Base-by-base conservation (phyloP, 179 eudicot species). In the Silene noctiflora region DNA sequence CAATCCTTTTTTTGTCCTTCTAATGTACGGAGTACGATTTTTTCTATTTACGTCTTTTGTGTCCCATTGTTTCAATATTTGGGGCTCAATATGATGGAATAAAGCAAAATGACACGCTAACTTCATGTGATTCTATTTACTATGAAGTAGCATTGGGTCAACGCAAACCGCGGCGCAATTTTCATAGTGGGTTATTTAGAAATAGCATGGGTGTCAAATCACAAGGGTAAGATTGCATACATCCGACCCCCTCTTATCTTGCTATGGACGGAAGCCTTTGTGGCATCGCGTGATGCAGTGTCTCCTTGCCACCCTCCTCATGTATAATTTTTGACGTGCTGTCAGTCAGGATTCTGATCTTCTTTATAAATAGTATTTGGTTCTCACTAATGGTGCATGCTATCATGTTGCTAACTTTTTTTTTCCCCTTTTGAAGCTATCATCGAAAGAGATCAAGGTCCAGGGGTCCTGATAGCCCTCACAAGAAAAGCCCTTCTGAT, bases 371-470 rank as follows among this genome's bases (percentile, higher is more conserved):
- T 44, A 44, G 13, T 51, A n/a, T 69, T 48, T 63, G 42, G 51
- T 17, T 72, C 22, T 69, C 48, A 3, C n/a, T 19, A 69, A 13
- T 19, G 42, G 2, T 66, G 67, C 60, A 21, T 51, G 55, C 16
- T 56, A 25, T 48, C 56, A 66, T 69, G 68, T 72, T 67, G 22
- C n/a, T 53, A 48, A 35, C 61, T 74, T 83, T 6, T 48, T 44
- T 77, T 58, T 69, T 16, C 11, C 9, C 44, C 55, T 25, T 6
- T 16, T 56, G 58, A 80, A 89, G 87, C 55, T 86, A 78, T 35
- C 79, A 67, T 61, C 72, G 75, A 24, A 75, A 84, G 74, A 84
- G 89, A 79, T 88, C 90, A 66, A 85, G 69, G 71, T 89, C 97
- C 39, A 85, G 80, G 76, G 93, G 79, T 16, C 73, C 67, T 14